Evolutionary conservation across 2,329 filamentous ascomycete species (phyloP), one percentile per base, ranked within the genome.

Genomic region (Fusarium sp.): DNA sequence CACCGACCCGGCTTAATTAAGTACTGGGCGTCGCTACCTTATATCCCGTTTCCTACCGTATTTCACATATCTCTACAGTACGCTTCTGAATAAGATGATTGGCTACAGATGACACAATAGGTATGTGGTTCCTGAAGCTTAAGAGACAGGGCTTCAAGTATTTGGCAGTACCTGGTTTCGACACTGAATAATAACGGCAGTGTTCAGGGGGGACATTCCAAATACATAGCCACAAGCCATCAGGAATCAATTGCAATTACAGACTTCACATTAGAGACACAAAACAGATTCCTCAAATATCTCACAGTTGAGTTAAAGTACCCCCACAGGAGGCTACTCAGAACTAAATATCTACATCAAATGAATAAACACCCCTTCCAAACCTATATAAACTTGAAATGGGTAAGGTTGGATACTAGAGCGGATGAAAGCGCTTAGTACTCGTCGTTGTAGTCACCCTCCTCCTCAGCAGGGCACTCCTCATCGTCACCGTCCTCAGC

Each of bases 261-360:
- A n/a, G 11, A n/a, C 28, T 46, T 58, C 48, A 53, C 43, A 34
- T 12, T 53, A 41, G 21, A 18, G 25, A 2, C 14, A 67, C 28
- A 6, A 18, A 16, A 18, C 0, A 31, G 3, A 4, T 66, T 74
- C 60, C 64, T 74, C 73, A 71, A 74, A 66, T 70, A 74, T 74
- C 55, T 74, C 59, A 73, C 73, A 75, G 64, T 73, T 73, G 69
- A 75, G 62, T 74, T 73, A 65, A 65, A 67, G 49, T n/a, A 61
- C 68, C 73, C 58, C 71, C 71, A 73, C 69, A 75, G 71, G 70
- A 70, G 71, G 73, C 71, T 71, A 75, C 68, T 60, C 59, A 46
- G 70, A 73, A 70, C 62, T 75, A 73, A 75, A 72, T 65, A 74
- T 75, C 73, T 71, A 72, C 72, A 65, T 64, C 68, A 63, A 63